Conservation (phyloP, 2,329 filamentous ascomycete species). For the Mycosphaerelloides madeirae region DNA sequence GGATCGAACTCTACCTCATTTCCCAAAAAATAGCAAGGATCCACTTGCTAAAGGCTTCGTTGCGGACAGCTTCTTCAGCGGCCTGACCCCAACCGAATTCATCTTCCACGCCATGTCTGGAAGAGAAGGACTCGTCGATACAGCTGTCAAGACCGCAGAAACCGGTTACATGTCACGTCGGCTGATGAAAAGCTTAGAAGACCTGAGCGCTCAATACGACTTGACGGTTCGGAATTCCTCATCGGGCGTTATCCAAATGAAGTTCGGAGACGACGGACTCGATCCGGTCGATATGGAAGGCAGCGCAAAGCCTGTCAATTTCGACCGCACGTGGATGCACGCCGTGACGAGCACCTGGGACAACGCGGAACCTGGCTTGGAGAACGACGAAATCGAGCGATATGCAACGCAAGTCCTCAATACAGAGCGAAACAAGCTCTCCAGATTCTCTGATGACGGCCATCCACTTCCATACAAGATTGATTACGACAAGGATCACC, state of each 20-base stretch:
- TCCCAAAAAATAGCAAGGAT: slow-evolving; percentile 85
- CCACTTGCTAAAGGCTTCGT: slow-evolving; percentile 97
- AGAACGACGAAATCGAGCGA: slow-evolving; percentile 66
- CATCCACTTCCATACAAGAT: slow-evolving; percentile 62
- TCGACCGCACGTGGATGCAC: slow-evolving; percentile 85
- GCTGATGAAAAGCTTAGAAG: slow-evolving; percentile 95
- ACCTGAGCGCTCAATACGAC: slow-evolving; percentile 89
- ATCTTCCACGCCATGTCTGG: slow-evolving; percentile 98
- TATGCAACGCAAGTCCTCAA: slow-evolving; percentile 66
- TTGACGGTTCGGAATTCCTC: slow-evolving; percentile 89
- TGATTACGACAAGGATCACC: slow-evolving; percentile 48
- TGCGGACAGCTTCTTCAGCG: slow-evolving; percentile 93
- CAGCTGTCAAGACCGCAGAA: slow-evolving; percentile 96
- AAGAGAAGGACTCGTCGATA: slow-evolving; percentile 97
- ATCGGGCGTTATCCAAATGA: slow-evolving; percentile 88
- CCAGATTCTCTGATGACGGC: slow-evolving; percentile 26
- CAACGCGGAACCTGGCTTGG: slow-evolving; percentile 67
- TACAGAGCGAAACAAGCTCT: slow-evolving; percentile 61
- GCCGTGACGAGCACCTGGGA: slow-evolving; percentile 70
- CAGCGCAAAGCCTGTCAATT: slow-evolving; percentile 84
- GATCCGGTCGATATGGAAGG: slow-evolving; percentile 98
- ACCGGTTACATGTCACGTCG: slow-evolving; percentile 98
- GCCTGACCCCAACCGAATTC: slow-evolving; percentile 85
- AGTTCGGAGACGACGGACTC: slow-evolving; percentile 91
- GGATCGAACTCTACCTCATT: slow-evolving; percentile 89